Base-by-base conservation (phyloP, 176 grass and related monocot species). In the Rhynchospora tenuis region DNA sequence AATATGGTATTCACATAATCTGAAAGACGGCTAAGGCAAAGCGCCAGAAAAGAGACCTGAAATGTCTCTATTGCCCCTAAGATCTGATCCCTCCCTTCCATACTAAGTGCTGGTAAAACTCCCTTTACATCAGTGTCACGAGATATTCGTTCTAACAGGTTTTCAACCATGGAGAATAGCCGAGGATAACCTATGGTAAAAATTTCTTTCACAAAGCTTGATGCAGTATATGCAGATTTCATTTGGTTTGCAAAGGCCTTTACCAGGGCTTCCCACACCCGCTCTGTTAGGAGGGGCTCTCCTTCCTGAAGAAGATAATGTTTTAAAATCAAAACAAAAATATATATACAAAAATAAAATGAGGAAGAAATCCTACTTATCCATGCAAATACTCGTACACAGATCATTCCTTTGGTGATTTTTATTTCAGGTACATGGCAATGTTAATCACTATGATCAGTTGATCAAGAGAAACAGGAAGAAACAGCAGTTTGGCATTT, bases 191-290 rank as follows among this genome's bases (percentile, higher is more conserved):
- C 96, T 84, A 95, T 86, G 71, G 96, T 99, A 89, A 99, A 99
- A 84, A 95, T 90, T 91, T 99, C 96, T 84, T 99, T 99, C 64
- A 95, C 96, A 86, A 99, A 99, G 73, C 96, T 99, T 61, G 96
- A 99, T 0, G 91, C 96, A 1, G 91, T 95, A 71, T 93, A 93
- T 60, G 91, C 84, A 72, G 96, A 95, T 84, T 95, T 99, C 88
- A 99, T 93, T 88, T 99, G 96, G 67, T 59, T 92, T 78, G 93
- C 93, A 85, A 99, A 99, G 57, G 93, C 91, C 82, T 95, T 99
- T 15, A 99, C 96, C 86, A 99, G 84, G 6, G 96, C 96, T 85
- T 99, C 93, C 96, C 96, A 99, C 33, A 99, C 96, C 72, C 93
- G 89, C 81, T 99, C 96, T 79, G 96, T 99, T 73, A 99, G 84